Evolutionary conservation across 306 rosid genomes (phyloP), one percentile per base, ranked within the genome.

Genomic region (Rosa persica): DNA sequence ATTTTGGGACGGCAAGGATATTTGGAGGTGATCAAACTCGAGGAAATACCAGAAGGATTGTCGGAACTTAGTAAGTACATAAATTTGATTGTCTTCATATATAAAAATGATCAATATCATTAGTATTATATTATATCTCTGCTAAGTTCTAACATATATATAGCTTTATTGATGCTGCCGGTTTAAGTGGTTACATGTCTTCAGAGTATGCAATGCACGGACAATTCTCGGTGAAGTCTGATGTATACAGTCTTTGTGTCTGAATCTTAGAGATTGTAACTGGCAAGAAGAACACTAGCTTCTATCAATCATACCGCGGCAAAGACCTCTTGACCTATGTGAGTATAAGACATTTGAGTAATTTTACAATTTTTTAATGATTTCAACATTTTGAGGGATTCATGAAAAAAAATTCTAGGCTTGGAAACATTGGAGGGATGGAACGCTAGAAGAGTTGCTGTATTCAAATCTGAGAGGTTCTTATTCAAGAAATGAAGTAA

Each of bases 341-440:
- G 25, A 79, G 86, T 64, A 12, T 43, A 6, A 57, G 25, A 48
- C 4, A 44, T 72, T 16, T 27, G 5, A 58, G 2, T 19, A 30
- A 49, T 51, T 9, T 9, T 5, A 22, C 25, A 23, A 25, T 4
- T 27, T 5, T 27, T 6, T 12, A 54, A 54, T 46, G 49, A 19
- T 5, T 11, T 27, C 62, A 27, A 5, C 46, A 19, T 43, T 51
- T 25, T 15, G 60, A 70, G 8, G 8, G 8, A 19, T 8, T 11
- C 40, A 51, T 20, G 13, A 0, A 10, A 43, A 12, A 12, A 11
- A 12, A 11, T 1, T 52, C 22, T 62, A 82, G 86, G 83, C 77
- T 55, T 85, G 86, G 88, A 72, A 60, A 23, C 73, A 64, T 12
- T 85, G 88, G 88, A 82, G 43, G 46, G 65, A 76, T 0, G 81